Base-by-base conservation (phyloP, 2,329 filamentous ascomycete species). In the Calcarisporium arbuscula region DNA sequence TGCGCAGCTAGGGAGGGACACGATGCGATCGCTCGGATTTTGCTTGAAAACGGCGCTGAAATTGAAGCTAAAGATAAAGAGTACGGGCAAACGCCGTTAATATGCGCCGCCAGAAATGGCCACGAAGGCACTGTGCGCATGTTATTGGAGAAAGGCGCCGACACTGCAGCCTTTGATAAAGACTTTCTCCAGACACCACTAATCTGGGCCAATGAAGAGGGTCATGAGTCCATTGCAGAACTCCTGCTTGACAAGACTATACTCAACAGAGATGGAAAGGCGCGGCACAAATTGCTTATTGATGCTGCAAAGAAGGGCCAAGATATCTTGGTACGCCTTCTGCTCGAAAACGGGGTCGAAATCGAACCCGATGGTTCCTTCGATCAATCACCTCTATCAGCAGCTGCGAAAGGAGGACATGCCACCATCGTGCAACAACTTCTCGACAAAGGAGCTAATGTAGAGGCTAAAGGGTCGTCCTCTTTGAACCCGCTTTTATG, bases 1-100 rank as follows among this genome's bases (percentile, higher is more conserved):
- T 38, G 21, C 22, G 34, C 37, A 3, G 31, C 34, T 4, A n/a
- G 27, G 3, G 18, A 23, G 14, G 46, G 49, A 4, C 30, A 46
- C 11, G 30, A 39, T 14, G 28, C 32, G 8, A 20, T 41, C 17
- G 32, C 34, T 12, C 28, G 27, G 35, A 15, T 39, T 16, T 4
- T 19, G 6, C 14, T 32, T 16, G n/a, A 29, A 12, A 22, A 32
- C 10, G 28, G n/a, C 14, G 23, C 28, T 5, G 28, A 30, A 10
- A 14, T 23, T 1, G 32, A 35, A 12, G 21, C 23, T 6, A 21
- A 6, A 16, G 27, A 34, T 21, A 15, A 3, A n/a, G 8, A 17
- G 6, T n/a, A n/a, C n/a, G 5, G 25, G 5, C 4, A 6, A 12
- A 38, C 38, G 19, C 22, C 38, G 19, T 30, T 40, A 15, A 31